Evolutionary conservation across 208 protist species (phyloP).

Genomic region (Trichomonas gallinae): DNA sequence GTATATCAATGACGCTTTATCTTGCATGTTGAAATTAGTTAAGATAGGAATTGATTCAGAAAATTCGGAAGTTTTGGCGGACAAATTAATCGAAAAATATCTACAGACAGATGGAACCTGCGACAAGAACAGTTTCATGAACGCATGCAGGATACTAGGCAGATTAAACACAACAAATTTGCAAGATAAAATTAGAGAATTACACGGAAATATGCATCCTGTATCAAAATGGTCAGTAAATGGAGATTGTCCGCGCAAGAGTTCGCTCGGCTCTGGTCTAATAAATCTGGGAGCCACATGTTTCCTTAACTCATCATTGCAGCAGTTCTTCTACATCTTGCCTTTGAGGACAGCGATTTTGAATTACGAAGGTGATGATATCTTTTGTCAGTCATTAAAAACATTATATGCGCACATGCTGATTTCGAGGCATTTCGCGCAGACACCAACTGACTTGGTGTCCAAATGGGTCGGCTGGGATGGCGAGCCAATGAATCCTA

Average conservation of each 20-base stretch:
- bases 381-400: neutral
- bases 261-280: neutral
- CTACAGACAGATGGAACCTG: neutral
- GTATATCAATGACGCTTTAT: neutral
- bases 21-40: neutral
- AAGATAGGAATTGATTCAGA: neutral
- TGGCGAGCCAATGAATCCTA: conserved; percentile 10
- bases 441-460: neutral
- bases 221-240: neutral
- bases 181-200: neutral
- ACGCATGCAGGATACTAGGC: neutral
- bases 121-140: neutral
- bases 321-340: neutral
- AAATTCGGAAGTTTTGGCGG: neutral
- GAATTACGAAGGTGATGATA: neutral
- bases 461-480: neutral
- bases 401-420: neutral
- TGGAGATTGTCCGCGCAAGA: neutral
- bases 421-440: neutral
- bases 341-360: neutral
- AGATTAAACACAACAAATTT: neutral
- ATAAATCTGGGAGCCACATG: neutral
- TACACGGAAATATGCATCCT: neutral
- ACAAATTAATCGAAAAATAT: neutral
- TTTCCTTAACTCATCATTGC: neutral